These are phyloP conservation scores for Moesziomyces globuligerus DNA, from an alignment of 1,284 basidiomycete species.

Conservation along the genomic window DNA sequence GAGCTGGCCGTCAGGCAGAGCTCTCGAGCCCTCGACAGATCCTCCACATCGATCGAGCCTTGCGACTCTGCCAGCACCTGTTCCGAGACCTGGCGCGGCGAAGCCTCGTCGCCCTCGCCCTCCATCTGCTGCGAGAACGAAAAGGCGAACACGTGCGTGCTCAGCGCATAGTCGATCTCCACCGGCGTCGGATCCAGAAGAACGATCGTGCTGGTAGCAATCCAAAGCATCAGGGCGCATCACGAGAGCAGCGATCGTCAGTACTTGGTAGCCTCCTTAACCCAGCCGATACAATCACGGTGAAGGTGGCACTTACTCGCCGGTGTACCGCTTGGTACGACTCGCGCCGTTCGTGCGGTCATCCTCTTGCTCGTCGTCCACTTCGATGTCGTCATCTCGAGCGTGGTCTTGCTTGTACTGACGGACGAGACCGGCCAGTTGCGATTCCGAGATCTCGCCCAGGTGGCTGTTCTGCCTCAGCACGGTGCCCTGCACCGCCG, in stretches of 20 bases:
- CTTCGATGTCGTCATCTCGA: conserved; percentile 15
- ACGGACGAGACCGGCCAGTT: conserved; percentile 33
- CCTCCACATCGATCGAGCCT: conserved; percentile 30
- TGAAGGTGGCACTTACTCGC: conserved; percentile 47
- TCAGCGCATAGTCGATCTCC: conserved; percentile 52
- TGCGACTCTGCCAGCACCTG: conserved; percentile 43
- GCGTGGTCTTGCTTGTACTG: conserved; percentile 28
- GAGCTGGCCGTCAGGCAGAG: conserved; percentile 25
- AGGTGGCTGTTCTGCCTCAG: conserved; percentile 43
- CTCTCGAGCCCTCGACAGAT: conserved; percentile 25
- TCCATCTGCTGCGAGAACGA: conserved; percentile 45
- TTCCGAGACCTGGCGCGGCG: conserved; percentile 19
- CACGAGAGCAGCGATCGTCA: too few species aligned
- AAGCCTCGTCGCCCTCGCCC: conserved; percentile 5
- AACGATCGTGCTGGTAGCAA: conserved; percentile 30
- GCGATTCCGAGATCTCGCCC: conserved; percentile 18
- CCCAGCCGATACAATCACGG: too few species aligned
- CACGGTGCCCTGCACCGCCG: conserved; percentile 67
- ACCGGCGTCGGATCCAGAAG: conserved; percentile 57
- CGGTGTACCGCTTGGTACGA: conserved; percentile 16
- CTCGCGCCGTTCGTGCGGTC: background rate
- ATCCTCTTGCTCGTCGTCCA: conserved; percentile 19
- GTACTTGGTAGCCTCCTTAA: too few species aligned
- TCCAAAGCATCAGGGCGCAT: background rate
- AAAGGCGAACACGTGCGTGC: conserved; percentile 60